Evolutionary conservation across 2,329 filamentous ascomycete genomes (phyloP), one percentile per base, ranked within the genome.

Genomic region (Bipolaris cookei): DNA sequence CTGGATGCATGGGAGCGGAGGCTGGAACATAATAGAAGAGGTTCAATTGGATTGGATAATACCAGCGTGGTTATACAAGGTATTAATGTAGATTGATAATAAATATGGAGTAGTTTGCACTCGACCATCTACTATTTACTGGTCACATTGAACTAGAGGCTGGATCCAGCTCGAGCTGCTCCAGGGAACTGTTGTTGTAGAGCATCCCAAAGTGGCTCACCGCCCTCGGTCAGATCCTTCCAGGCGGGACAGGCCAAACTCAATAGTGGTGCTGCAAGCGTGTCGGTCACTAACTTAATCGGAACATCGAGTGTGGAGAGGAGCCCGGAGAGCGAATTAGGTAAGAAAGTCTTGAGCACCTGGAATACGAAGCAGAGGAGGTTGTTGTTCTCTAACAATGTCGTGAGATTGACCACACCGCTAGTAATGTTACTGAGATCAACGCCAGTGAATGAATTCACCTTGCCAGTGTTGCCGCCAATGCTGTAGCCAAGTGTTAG

Each of bases 391-490:
- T 80, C 68, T 6, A 80, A 66, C 3, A 80, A 61, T 2, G 70
- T 72, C 42, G 23, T 28, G 3, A 41, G 21, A 43, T 62, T 51
- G 49, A 73, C 39, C 34, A 72, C 45, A 16, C 63, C 47, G 39
- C 65, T 41, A 14, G 63, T 64, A 42, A 59, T 81, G 51, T 71
- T 44, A 20, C 51, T 16, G 48, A 69, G 11, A 16, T 68, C 70
- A 51, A 85, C 64, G 4, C 81, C 81, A 4, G 78, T 73, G 62
- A 84, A 86, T 20, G 77, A 81, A 70, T 85, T 81, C 20, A 81
- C 77, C 2, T 74, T 76, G 16, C 83, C 81, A 4, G 79, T 78
- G 61, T 86, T 86, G 8, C 83, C 83, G 8, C 83, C 84, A 14
- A 85, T 77, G 44, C 62, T 65, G 23, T 3, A 37, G 37, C 2